Base-by-base conservation (phyloP, 2,329 filamentous ascomycete genomes). In the Ceratocystis smalleyi region DNA sequence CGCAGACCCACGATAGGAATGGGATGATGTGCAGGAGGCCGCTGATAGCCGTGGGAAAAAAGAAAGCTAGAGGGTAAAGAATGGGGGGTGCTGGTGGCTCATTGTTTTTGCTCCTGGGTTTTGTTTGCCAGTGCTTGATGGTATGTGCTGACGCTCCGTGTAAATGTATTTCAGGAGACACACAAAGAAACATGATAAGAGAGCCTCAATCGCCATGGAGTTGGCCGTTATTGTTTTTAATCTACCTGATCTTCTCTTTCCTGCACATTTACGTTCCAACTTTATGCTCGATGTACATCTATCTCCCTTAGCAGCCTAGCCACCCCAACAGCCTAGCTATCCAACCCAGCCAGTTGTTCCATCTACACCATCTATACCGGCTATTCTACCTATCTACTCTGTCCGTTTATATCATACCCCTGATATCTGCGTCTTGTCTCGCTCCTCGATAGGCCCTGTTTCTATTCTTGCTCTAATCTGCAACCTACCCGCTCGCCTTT, bases 101-200 rank as follows among this genome's bases (percentile, higher is more conserved):
- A 55, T 55, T 55, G 51, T 55, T 55, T 55, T 55, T 55, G 51
- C 51, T 55, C 22, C 12, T 55, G 3, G 10, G 12, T 17, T 2
- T n/a, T 30, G 22, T 15, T 30, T 24, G 24, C 27, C 15, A 17
- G 24, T 55, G 51, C 1, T 12, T 40, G 35, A 15, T 40, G 35
- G 35, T 15, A 40, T 10, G 4, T 40, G 35, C 35, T 40, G 35
- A 12, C 35, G 35, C 35, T 15, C 51, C 51, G 51, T 55, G 5
- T 55, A 55, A 55, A 55, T 24, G 30, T 55, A 55, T 32, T 55
- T 55, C 51, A 61, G 59, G 24, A 61, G 22, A 27, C 3, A 61
- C 12, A 61, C 12, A 61, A 45, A 22, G 15, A 7, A 47, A 43
- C 10, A 6, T 27, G 10, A 61, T 30, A 55, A 55, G 1, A 55